Base-by-base conservation (phyloP, 23 red algal genomes). In the Agarophyton chilense region DNA sequence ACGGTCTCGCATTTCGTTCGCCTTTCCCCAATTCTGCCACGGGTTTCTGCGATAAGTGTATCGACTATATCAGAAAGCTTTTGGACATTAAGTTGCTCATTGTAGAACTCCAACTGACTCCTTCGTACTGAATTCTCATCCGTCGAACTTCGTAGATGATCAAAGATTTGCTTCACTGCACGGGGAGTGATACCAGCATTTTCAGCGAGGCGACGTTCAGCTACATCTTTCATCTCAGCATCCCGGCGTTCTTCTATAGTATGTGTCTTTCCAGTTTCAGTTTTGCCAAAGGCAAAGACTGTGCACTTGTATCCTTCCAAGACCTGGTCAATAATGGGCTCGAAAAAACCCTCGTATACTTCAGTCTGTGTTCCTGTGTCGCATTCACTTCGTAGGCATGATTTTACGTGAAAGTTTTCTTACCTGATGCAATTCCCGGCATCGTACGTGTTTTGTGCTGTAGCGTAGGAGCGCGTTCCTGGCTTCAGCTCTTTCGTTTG, bases 201-300 rank as follows among this genome's bases (percentile, higher is more conserved):
- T 33, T 88, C 90, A 19, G 91, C 68, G 9, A 92, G 61, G 10
- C 93, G 58, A 18, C 87, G 60, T 53, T 89, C 84, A 0, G 32
- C 87, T 42, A 63, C 22, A 2, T 22, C 50, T 11, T 49, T 36
- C 78, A 82, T 78, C 5, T 93, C 82, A 42, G 46, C 73, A 10
- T 80, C 88, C 19, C 74, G 78, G 33, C 75, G 57, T n/a, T 93
- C 96, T 84, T 98, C 93, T 90, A 98, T 98, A 63, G 96, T 98
- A 63, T 98, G 92, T 6, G 96, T 98, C 72, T 98, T 98, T 39
- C 96, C 96, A 0, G 96, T 93, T 49, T 90, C 93, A 19, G 96
- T 98, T 62, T 93, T 90, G 1, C 96, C 96, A 52, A 95, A 98
- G 29, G 96, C 96, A 90, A 98, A 98, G 9, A 98, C 90, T n/a